Evolutionary conservation across 176 grass and related monocot genomes (phyloP).

Genomic region (Carex parvula): DNA sequence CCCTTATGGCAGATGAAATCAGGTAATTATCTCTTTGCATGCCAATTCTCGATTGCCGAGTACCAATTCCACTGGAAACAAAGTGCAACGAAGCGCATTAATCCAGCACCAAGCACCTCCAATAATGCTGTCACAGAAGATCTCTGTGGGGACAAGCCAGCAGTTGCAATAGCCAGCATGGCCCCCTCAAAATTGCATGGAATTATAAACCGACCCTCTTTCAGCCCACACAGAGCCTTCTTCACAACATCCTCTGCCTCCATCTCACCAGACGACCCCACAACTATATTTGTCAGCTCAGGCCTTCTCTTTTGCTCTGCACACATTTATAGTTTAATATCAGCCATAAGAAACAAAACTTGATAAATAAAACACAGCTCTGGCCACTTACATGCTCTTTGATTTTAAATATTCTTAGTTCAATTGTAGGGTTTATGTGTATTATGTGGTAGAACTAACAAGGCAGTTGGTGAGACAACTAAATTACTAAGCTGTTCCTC

Average conservation of each 20-base stretch:
- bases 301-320: slow-evolving; percentile 75
- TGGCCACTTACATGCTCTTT: neutral
- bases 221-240: slow-evolving; percentile 76
- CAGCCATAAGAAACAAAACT: neutral
- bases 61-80: slow-evolving; percentile 93
- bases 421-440: neutral
- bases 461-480: neutral
- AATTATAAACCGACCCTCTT: slow-evolving; percentile 65
- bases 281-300: slow-evolving; percentile 71
- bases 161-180: slow-evolving; percentile 81
- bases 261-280: slow-evolving; percentile 70
- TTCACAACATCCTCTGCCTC: slow-evolving; percentile 74
- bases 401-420: slow-evolving; percentile 8
- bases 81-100: slow-evolving; percentile 67
- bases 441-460: neutral
- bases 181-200: slow-evolving; percentile 85
- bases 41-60: slow-evolving; percentile 57
- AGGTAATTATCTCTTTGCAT: slow-evolving; percentile 26
- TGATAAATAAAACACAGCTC: neutral
- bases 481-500: neutral
- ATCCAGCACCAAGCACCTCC: slow-evolving; percentile 61
- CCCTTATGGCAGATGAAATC: neutral
- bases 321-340: slow-evolving; percentile 27
- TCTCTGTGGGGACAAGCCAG: slow-evolving; percentile 80
- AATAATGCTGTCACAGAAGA: slow-evolving; percentile 48